A percentile compares a stretch with the other conserved stretches of the same genome.
These are phyloP conservation scores for Herpetospermum pedunculosum DNA, from an alignment of 306 rosid genomes.

Conservation along the genomic window DNA sequence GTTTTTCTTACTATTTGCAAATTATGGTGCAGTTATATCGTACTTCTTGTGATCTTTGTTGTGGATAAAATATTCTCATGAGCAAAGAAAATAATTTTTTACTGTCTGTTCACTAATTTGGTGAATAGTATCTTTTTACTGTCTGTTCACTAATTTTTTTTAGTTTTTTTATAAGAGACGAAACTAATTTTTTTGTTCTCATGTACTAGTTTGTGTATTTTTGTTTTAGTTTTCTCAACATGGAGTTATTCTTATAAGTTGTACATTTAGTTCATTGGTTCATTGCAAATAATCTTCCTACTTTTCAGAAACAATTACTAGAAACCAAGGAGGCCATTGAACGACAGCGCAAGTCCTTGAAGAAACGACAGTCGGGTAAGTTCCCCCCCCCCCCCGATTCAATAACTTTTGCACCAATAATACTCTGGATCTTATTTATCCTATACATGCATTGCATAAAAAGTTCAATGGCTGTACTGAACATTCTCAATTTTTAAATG, in stretches of 20 bases:
- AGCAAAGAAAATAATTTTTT: not conserved
- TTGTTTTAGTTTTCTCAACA: not conserved
- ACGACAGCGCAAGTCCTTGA: slow-evolving; percentile 81
- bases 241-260: not conserved
- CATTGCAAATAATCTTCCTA: not conserved
- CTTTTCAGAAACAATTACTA: slow-evolving; percentile 57
- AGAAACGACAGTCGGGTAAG: slow-evolving; percentile 79
- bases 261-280: not conserved
- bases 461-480: not conserved
- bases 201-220: not conserved
- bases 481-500: not conserved
- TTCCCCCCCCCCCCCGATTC: not conserved
- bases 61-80: not conserved
- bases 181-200: not conserved
- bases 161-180: too few species aligned
- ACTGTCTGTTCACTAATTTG: not conserved
- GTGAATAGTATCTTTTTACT: not conserved
- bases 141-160: not conserved
- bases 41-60: not conserved
- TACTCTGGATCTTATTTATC: not conserved
- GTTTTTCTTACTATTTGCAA: not conserved
- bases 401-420: not conserved
- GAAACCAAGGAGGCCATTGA: slow-evolving; percentile 90
- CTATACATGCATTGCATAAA: not conserved
- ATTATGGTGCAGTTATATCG: not conserved